These are phyloP conservation scores for Sugiyamaella lignohabitans DNA, from an alignment of 805 yeast genomes.

Conservation along the genomic window DNA sequence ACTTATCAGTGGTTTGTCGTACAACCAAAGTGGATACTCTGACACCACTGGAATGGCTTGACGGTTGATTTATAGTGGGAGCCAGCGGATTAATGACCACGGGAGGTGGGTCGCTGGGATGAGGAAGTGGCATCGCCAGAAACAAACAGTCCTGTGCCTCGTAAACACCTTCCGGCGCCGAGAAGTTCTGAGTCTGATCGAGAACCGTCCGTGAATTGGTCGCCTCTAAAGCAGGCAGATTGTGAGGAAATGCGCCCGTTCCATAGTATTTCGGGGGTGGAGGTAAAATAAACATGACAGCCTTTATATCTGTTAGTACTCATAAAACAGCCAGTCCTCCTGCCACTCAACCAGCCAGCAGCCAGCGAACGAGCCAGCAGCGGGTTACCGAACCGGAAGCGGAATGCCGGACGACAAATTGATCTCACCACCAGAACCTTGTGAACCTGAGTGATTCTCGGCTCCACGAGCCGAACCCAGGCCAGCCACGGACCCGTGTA, in stretches of 20 bases:
- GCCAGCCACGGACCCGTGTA: too few species aligned
- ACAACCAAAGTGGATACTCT: constrained; percentile 7
- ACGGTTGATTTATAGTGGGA: constrained; percentile 28
- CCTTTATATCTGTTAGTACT: not conserved
- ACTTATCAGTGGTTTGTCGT: not conserved
- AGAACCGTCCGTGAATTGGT: constrained; percentile 22
- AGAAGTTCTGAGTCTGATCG: constrained; percentile 21
- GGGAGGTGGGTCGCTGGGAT: constrained; percentile 32
- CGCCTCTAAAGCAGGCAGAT: constrained; percentile 18
- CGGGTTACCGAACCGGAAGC: too few species aligned
- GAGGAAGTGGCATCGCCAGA: constrained; percentile 36
- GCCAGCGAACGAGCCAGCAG: too few species aligned
- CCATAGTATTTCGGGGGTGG: constrained; percentile 28
- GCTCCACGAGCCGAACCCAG: too few species aligned
- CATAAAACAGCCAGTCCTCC: too few species aligned
- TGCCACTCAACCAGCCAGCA: too few species aligned
- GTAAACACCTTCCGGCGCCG: constrained; percentile 32
- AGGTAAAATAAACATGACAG: constrained; percentile 28
- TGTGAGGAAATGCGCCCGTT: constrained; percentile 14
- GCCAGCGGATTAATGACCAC: constrained; percentile 32
- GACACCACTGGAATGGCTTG: constrained; percentile 22
- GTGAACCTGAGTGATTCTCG: too few species aligned
- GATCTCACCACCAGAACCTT: too few species aligned
- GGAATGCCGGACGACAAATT: too few species aligned
- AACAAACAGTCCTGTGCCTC: constrained; percentile 25